phyloP scores from a whole-genome alignment of 768 basidiomycete species.

The Lactarius akahatsu region DNA sequence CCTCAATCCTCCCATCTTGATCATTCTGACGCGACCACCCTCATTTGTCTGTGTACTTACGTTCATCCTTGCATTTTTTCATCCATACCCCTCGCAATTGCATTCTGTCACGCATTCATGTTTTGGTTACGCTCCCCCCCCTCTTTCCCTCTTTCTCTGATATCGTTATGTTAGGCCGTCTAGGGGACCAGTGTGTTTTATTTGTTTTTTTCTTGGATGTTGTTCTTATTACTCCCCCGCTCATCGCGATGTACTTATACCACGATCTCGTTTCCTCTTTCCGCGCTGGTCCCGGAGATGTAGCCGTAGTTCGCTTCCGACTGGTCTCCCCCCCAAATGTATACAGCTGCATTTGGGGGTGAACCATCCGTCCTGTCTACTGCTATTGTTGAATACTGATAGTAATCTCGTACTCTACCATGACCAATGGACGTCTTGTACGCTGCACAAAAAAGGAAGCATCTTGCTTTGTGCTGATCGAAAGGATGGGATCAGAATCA shows the following conservation, averaged over 20 bases:
- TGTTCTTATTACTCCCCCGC: not conserved
- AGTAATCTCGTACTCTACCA: slow-evolving; percentile 19
- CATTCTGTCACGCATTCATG: slow-evolving; percentile 1
- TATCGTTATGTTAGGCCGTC: slow-evolving; percentile 24
- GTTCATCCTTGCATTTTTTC: not conserved
- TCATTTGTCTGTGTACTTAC: not conserved
- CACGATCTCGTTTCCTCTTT: not conserved
- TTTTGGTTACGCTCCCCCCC: not conserved
- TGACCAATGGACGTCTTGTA: slow-evolving; percentile 14
- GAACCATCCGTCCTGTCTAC: slow-evolving; percentile 12
- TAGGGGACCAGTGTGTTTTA: slow-evolving; percentile 25
- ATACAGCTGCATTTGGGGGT: not conserved
- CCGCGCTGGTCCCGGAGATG: slow-evolving; percentile 29
- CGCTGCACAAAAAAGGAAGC: not conserved
- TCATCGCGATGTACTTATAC: slow-evolving; percentile 13
- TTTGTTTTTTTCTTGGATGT: not conserved
- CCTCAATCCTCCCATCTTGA: not conserved
- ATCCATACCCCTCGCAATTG: slow-evolving; percentile 5
- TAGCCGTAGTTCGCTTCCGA: slow-evolving; percentile 22
- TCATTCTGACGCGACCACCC: not conserved
- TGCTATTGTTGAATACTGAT: slow-evolving; percentile 7
- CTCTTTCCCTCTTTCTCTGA: not conserved
- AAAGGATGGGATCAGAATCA: not conserved
- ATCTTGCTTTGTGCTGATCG: not conserved
- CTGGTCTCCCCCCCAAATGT: not conserved